These are phyloP conservation scores for Salix purpurea DNA, from an alignment of 345 rosid genomes.

Conservation along the genomic window DNA sequence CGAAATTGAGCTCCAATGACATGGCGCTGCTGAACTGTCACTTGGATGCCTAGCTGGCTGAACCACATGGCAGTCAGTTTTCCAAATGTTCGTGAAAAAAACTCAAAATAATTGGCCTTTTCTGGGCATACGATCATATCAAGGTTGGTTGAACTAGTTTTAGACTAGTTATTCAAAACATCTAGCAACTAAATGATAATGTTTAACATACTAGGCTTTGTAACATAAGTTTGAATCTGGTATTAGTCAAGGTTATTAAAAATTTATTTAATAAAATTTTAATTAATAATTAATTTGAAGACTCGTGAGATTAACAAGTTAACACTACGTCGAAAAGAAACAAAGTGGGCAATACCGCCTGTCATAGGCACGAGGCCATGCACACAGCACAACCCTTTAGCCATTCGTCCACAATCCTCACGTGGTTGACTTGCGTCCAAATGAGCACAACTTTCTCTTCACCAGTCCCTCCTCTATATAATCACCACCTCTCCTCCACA, in stretches of 20 bases:
- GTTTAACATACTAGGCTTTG: neutral
- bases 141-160: too few species aligned
- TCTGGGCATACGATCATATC: neutral
- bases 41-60: neutral
- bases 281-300: too few species aligned
- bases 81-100: neutral
- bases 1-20: neutral
- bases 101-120: too few species aligned
- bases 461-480: neutral
- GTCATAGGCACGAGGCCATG: neutral
- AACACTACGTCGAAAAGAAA: too few species aligned
- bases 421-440: neutral
- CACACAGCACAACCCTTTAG: neutral
- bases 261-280: too few species aligned
- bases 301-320: fast-evolving
- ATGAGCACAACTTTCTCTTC: neutral
- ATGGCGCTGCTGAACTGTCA: neutral
- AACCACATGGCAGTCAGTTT: neutral
- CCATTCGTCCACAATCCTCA: neutral
- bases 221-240: too few species aligned
- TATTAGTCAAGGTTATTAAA: too few species aligned
- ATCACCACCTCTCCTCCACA: neutral
- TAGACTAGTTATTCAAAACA: neutral
- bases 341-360: neutral
- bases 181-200: neutral